Evolutionary conservation across 179 eudicot genomes (phyloP), one percentile per base, ranked within the genome.

Genomic region (Corrigiola litoralis): DNA sequence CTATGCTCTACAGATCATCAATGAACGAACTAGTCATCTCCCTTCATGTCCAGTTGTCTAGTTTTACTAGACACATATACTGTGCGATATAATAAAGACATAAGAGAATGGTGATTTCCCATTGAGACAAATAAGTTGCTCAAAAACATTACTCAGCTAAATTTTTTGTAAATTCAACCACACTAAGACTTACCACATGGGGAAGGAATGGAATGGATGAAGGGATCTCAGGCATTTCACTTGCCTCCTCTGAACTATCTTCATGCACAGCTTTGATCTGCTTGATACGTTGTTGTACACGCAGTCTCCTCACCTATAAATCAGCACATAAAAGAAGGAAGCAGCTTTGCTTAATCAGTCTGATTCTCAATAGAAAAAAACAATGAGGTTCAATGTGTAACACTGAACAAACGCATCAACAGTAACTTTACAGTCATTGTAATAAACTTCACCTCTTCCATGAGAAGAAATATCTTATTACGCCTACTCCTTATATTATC

Each of bases 161-260:
- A n/a, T n/a, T n/a, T n/a, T n/a, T n/a, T n/a, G n/a, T n/a, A n/a
- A n/a, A n/a, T n/a, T n/a, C n/a, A n/a, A n/a, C n/a, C n/a, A n/a
- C n/a, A n/a, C n/a, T n/a, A n/a, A 73, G 51, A 56, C 58, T 79
- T 77, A 89, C 98, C 96, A 85, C 78, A 46, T 81, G 83, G 32
- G 96, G 90, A 70, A 92, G 92, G 74, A 89, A 92, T 28, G 98
- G 96, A 61, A 89, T 89, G 51, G 96, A 77, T 3, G 98, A 92
- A 4, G 88, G 92, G 37, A 92, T 84, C 34, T 85, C 90, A 34
- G 88, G 98, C 96, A 92, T 82, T 81, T 92, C 98, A 80, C 74
- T 77, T 52, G 46, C 66, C 33, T 85, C 88, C 70, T 81, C 86
- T 17, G 55, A 68, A n/a, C 75, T 73, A n/a, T 59, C 74, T 62